These are phyloP conservation scores for Mariannaea sp. DNA, from an alignment of 2,329 filamentous ascomycete genomes.

Conservation along the genomic window DNA sequence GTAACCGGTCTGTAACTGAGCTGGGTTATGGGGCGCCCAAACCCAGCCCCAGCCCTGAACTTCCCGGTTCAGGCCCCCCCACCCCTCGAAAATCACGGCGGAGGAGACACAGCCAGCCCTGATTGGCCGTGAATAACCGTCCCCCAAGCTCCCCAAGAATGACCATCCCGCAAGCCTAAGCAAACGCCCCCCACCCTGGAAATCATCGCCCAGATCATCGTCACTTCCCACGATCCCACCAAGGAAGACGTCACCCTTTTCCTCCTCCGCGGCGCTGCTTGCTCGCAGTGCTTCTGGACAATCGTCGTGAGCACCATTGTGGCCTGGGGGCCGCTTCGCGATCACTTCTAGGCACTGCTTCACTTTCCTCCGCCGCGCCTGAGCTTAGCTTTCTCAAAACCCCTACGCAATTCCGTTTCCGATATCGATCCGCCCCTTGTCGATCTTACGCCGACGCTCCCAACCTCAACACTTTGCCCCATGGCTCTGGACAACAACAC, in stretches of 20 bases:
- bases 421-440: constrained; percentile 23
- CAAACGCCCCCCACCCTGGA: constrained; percentile 33
- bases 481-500: constrained; percentile 36
- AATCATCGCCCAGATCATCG: constrained; percentile 33
- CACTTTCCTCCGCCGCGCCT: not conserved
- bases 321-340: not conserved
- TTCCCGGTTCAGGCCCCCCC: too few relatives aligned
- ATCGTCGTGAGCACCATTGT: not conserved
- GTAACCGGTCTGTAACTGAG: too few relatives aligned
- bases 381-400: not conserved
- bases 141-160: not conserved
- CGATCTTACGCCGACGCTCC: constrained; percentile 13
- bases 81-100: constrained; percentile 31
- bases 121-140: constrained; percentile 28
- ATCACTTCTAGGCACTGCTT: not conserved
- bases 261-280: constrained; percentile 11
- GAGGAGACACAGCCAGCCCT: constrained; percentile 8
- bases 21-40: too few relatives aligned
- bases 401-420: constrained; percentile 9
- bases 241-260: constrained; percentile 14
- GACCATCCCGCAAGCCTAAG: constrained; percentile 11
- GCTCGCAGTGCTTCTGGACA: constrained; percentile 6
- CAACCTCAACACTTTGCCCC: constrained; percentile 28
- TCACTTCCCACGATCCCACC: constrained; percentile 31
- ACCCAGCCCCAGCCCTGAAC: too few relatives aligned